Base-by-base conservation (phyloP, 192 early-diverging fungal species). In the Diversispora epigaea region DNA sequence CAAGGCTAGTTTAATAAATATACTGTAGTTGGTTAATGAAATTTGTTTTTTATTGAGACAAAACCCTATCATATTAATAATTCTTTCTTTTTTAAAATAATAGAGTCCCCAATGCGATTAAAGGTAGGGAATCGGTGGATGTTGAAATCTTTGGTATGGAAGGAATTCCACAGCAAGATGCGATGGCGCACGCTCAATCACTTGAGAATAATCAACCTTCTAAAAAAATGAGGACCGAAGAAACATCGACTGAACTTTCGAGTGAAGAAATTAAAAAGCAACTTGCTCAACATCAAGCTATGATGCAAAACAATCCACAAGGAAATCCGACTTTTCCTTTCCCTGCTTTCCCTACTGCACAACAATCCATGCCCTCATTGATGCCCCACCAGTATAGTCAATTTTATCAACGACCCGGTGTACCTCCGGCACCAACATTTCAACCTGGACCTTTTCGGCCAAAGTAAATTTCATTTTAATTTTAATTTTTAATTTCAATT, bases 81-180 rank as follows among this genome's bases (percentile, higher is more conserved):
- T 56, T 56, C 1, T 15, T 43, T 56, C n/a, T n/a, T 44, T 44
- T 14, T 72, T 44, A 15, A 63, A 39, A 21, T 10, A 43, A 46
- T 73, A 95, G 93, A 67, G 93, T 98, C 7, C 90, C 91, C 3
- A 96, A 96, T 80, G 92, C 95, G 12, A 73, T 96, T 21, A 84
- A 89, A 45, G 94, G 94, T 22, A 87, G 95, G 56, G 94, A 98
- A 45, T 84, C 85, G 10, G 79, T 91, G n/a, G 93, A 98, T 44
- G 84, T 95, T 66, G 95, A 97, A 73, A 96, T 98, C 58, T 97
- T 96, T 80, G 96, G 95, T 32, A 98, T 95, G 91, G 88, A 91
- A 73, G 95, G 95, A 0, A 90, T 98, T 61, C 96, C 96, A 21
- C 84, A 85, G 41, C 88, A 87, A 46, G 96, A 98, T 82, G 76